These are phyloP conservation scores for Endoconidiophora laricicola DNA, from an alignment of 2,329 filamentous ascomycete species.

Conservation along the genomic window DNA sequence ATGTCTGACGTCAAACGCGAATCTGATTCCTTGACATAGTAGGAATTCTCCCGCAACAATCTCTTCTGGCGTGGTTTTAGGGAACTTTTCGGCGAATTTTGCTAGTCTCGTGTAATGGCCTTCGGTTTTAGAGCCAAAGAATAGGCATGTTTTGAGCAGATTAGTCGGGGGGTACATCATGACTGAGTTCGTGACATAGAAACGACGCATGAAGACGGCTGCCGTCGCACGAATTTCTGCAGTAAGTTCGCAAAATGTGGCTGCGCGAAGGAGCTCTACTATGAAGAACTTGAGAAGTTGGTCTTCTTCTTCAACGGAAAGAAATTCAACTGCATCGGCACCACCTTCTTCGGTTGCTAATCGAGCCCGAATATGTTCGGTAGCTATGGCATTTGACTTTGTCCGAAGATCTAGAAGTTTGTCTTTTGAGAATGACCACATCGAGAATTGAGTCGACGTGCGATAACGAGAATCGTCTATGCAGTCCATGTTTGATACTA, in stretches of 20 bases:
- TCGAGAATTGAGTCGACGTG: slow-evolving; percentile 71
- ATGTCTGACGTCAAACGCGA: slow-evolving; percentile 84
- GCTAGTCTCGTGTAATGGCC: slow-evolving; percentile 53
- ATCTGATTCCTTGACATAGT: slow-evolving; percentile 78
- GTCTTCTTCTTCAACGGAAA: slow-evolving; percentile 70
- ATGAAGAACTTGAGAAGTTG: slow-evolving; percentile 66
- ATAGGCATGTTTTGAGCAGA: slow-evolving; percentile 78
- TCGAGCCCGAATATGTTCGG: slow-evolving; percentile 39
- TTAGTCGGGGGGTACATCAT: slow-evolving; percentile 92
- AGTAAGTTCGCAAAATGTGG: slow-evolving; percentile 27
- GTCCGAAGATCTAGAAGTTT: slow-evolving; percentile 55
- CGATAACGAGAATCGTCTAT: slow-evolving; percentile 79
- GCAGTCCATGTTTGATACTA: background rate
- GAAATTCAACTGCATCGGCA: slow-evolving; percentile 43
- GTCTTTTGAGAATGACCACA: slow-evolving; percentile 78
- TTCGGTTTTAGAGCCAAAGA: slow-evolving; percentile 87
- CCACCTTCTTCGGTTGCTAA: slow-evolving; percentile 18
- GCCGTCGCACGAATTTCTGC: slow-evolving; percentile 43
- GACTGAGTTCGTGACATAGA: slow-evolving; percentile 87
- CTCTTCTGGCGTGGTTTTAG: slow-evolving; percentile 57
- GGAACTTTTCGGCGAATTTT: slow-evolving; percentile 53
- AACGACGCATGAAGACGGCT: slow-evolving; percentile 77
- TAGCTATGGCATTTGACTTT: slow-evolving; percentile 64
- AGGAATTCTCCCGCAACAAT: slow-evolving; percentile 86
- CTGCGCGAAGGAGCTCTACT: slow-evolving; percentile 39